These are phyloP conservation scores for Neohortaea acidophila DNA, from an alignment of 495 filamentous ascomycete species.

Conservation along the genomic window DNA sequence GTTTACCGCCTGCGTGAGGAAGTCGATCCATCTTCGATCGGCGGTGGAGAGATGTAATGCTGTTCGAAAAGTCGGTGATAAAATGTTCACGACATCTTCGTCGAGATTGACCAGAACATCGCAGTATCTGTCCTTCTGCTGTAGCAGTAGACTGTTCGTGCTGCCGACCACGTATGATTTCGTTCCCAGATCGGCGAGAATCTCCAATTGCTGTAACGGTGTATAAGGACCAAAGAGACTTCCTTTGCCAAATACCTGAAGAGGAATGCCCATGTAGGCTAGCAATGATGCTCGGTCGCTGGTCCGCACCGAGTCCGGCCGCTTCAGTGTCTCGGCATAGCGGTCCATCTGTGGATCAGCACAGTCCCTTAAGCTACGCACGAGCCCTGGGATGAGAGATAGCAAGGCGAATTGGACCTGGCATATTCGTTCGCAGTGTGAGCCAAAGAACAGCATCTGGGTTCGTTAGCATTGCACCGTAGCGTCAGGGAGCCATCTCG, in stretches of 20 bases:
- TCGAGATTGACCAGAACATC: slow-evolving; percentile 95
- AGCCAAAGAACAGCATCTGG: slow-evolving; percentile 97
- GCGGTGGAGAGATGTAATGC: slow-evolving; percentile 70
- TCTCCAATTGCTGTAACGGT: slow-evolving; percentile 84
- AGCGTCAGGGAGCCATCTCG: no score
- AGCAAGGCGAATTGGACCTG: slow-evolving; percentile 96
- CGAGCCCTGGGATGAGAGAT: slow-evolving; percentile 80
- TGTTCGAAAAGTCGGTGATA: slow-evolving; percentile 57
- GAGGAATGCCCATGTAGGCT: slow-evolving; percentile 81
- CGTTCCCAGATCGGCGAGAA: slow-evolving; percentile 84
- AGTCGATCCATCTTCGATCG: slow-evolving; percentile 93
- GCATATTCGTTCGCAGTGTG: slow-evolving; percentile 83
- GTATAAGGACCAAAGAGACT: slow-evolving; percentile 96
- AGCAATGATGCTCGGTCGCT: slow-evolving; percentile 88
- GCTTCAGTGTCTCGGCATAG: slow-evolving; percentile 58
- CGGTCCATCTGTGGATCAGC: slow-evolving; percentile 78
- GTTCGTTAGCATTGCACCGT: slow-evolving; percentile 4
- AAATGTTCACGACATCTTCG: slow-evolving; percentile 71
- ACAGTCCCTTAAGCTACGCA: slow-evolving; percentile 74
- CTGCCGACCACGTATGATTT: slow-evolving; percentile 96
- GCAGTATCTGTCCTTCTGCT: slow-evolving; percentile 93
- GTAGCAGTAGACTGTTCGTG: slow-evolving; percentile 82
- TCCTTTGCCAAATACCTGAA: slow-evolving; percentile 94
- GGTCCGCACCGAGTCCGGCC: slow-evolving; percentile 73
- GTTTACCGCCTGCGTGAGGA: slow-evolving; percentile 78